Conservation (phyloP, 2,329 filamentous ascomycete genomes). For the Fusarium graminum region DNA sequence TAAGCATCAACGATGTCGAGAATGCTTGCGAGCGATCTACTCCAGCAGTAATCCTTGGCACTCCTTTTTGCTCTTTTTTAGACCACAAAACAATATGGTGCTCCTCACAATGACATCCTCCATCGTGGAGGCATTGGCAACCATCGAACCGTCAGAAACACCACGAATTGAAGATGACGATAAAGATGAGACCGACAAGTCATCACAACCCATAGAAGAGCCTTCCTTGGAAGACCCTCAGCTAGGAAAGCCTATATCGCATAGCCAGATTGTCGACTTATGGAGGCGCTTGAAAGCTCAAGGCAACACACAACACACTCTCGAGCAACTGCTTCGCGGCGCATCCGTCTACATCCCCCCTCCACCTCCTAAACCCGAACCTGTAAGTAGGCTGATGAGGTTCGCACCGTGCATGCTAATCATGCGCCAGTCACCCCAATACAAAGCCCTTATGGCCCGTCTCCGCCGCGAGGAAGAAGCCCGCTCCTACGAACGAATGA, state of each 20-base stretch:
- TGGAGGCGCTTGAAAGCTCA: conserved; percentile 64
- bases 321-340: conserved; percentile 80
- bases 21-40: not conserved
- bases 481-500: conserved; percentile 84
- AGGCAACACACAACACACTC: conserved; percentile 57
- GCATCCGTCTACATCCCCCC: conserved; percentile 81
- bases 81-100: conserved; percentile 68
- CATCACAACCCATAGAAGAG: conserved; percentile 57
- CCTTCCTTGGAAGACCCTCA: conserved; percentile 64
- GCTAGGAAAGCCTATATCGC: conserved; percentile 77
- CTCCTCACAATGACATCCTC: conserved; percentile 80
- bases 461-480: conserved; percentile 87
- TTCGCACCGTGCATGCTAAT: conserved; percentile 3
- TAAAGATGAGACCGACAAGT: conserved; percentile 33
- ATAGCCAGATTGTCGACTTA: conserved; percentile 75
- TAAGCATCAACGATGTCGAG: not conserved
- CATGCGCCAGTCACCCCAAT: conserved; percentile 75
- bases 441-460: conserved; percentile 87
- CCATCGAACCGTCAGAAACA: conserved; percentile 42
- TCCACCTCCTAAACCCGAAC: conserved; percentile 81
- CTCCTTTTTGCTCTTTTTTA: accelerated
- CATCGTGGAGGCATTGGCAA: conserved; percentile 72
- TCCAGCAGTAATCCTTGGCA: too few species aligned
- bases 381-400: conserved; percentile 66
- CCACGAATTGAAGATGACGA: conserved; percentile 21